Conservation (phyloP, 306 rosid species). For the Macrotyloma uniflorum region DNA sequence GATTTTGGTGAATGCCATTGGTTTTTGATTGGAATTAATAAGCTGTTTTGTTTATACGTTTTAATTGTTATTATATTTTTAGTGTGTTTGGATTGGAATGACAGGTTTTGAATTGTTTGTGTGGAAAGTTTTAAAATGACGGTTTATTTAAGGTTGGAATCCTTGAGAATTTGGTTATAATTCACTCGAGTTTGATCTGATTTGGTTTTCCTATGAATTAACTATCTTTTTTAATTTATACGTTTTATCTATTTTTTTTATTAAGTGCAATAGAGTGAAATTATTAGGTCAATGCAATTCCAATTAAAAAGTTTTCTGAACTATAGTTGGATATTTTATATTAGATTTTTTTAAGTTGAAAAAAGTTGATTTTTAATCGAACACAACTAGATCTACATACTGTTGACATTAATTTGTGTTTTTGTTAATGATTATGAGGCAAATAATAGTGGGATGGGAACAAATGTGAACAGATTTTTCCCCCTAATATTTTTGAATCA, state of each 20-base stretch:
- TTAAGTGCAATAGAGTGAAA: background rate
- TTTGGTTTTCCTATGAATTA: background rate
- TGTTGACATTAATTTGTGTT: background rate
- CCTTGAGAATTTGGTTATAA: background rate
- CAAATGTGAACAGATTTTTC: background rate
- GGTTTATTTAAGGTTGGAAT: slow-evolving; percentile 10
- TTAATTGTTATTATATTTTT: background rate
- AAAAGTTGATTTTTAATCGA: background rate
- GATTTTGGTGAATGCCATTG: background rate
- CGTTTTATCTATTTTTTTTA: background rate
- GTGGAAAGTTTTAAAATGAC: background rate
- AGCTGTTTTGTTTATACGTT: background rate
- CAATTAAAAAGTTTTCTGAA: background rate
- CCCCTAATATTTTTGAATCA: background rate
- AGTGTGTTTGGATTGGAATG: background rate
- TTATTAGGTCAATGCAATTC: background rate
- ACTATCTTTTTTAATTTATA: background rate
- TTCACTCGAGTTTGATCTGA: background rate
- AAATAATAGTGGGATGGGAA: slow-evolving; percentile 13
- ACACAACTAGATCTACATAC: slow-evolving; percentile 12
- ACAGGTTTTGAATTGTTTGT: background rate
- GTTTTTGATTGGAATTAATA: background rate
- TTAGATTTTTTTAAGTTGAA: background rate
- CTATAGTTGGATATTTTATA: background rate
- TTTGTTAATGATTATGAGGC: background rate